phyloP scores from a whole-genome alignment of 257 asterid genomes.

The Przewalskia tangutica region DNA sequence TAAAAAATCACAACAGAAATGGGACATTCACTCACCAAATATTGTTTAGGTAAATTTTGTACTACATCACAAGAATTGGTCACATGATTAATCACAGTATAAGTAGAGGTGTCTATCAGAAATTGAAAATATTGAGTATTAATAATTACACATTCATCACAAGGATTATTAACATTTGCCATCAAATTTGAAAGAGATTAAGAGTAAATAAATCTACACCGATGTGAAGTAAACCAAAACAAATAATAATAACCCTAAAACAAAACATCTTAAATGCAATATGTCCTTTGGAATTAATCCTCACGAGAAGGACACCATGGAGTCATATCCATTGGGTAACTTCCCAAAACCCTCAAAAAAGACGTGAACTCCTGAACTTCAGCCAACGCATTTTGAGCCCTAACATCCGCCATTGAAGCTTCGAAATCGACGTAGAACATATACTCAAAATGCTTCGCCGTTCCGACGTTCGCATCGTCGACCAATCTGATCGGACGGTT shows the following conservation, averaged over 20 bases:
- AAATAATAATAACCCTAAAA: too few species aligned
- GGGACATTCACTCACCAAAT: background rate
- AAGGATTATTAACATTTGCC: too few species aligned
- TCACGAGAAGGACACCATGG: constrained; percentile 61
- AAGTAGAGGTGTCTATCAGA: background rate
- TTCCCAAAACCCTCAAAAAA: constrained; percentile 77
- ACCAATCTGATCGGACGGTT: constrained; percentile 57
- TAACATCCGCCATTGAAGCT: constrained; percentile 80
- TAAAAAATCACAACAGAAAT: background rate
- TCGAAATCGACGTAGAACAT: constrained; percentile 79
- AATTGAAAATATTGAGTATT: background rate
- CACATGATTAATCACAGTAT: background rate
- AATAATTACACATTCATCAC: background rate
- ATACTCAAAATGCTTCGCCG: constrained; percentile 78
- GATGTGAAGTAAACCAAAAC: too few species aligned
- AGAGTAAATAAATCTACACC: too few species aligned
- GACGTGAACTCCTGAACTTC: constrained; percentile 93
- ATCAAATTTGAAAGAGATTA: too few species aligned
- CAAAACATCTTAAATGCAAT: too few species aligned
- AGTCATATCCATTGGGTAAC: constrained; percentile 94
- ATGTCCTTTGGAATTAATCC: background rate
- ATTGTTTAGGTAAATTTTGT: too few species aligned
- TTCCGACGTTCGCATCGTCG: constrained; percentile 58
- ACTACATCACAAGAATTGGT: background rate
- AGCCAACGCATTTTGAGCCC: constrained; percentile 83